A percentile compares a stretch with the other conserved stretches of the same genome.
Evolutionary conservation across 2,329 filamentous ascomycete genomes (phyloP).

Genomic region (Pestalotiopsis sp.): DNA sequence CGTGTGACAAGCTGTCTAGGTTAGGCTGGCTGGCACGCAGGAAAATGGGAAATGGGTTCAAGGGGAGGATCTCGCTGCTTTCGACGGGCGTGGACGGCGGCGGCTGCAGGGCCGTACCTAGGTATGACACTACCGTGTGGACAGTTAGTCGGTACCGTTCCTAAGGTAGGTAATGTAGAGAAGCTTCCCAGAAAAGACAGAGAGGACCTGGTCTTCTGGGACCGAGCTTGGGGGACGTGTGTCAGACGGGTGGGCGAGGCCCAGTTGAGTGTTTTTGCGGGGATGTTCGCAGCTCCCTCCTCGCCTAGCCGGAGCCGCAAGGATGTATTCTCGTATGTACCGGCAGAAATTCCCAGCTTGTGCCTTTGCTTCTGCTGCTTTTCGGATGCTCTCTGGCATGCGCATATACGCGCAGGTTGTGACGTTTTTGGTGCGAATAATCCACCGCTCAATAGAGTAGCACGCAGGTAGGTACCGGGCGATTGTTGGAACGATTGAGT

Average conservation of each 20-base stretch:
- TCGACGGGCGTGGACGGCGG: background rate
- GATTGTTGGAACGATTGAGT: background rate
- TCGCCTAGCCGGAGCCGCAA: slow-evolving; percentile 8
- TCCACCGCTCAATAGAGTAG: background rate
- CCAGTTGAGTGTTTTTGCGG: slow-evolving; percentile 6
- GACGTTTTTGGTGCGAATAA: background rate
- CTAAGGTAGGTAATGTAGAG: background rate
- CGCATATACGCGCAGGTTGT: background rate
- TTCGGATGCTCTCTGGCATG: background rate
- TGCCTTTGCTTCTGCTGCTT: background rate
- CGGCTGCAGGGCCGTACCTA: background rate
- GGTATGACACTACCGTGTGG: background rate
- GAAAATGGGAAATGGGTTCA: background rate
- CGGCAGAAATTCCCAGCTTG: background rate
- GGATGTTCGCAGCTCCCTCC: slow-evolving; percentile 4
- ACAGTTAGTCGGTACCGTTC: too few relatives aligned
- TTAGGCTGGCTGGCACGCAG: background rate
- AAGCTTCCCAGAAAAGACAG: background rate
- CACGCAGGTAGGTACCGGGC: background rate
- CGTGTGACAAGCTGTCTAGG: background rate
- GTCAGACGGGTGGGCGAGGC: slow-evolving; percentile 6
- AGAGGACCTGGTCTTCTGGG: background rate
- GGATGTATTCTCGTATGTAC: slow-evolving; percentile 10
- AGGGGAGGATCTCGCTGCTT: background rate
- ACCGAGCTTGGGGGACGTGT: slow-evolving; percentile 3